These are phyloP conservation scores for Rhododendron williamsianum DNA, from an alignment of 148 eudicot genomes.

Conservation along the genomic window DNA sequence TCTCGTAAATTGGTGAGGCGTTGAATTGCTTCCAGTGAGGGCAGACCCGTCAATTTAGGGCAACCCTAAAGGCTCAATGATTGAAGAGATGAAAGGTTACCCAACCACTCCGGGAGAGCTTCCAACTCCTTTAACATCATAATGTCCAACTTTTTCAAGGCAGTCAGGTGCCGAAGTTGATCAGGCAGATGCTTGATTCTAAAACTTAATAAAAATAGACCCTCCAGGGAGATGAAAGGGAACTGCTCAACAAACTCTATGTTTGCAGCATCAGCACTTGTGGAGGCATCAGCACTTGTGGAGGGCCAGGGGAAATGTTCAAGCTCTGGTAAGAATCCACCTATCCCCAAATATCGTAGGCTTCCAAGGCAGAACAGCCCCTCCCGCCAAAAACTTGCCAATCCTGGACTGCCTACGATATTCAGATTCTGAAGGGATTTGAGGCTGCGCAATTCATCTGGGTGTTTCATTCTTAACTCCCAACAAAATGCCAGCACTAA, in stretches of 20 bases:
- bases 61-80: neutral
- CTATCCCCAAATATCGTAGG: neutral
- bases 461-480: neutral
- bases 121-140: neutral
- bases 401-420: neutral
- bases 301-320: neutral
- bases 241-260: neutral
- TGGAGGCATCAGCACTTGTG: too few species aligned
- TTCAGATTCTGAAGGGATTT: neutral
- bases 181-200: neutral
- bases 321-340: neutral
- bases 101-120: constrained; percentile 13
- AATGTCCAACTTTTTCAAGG: neutral
- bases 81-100: constrained; percentile 6
- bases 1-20: constrained; percentile 10
- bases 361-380: neutral
- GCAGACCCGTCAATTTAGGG: neutral
- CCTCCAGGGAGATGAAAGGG: neutral
- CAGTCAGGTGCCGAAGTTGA: constrained; percentile 10
- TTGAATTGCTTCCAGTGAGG: neutral
- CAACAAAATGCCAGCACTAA: neutral
- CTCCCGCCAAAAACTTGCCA: neutral
- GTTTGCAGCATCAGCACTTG: neutral
- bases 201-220: neutral
- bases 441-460: neutral